These are phyloP conservation scores for Pseudogymnoascus sp. DNA, from an alignment of 2,329 filamentous ascomycete genomes.

Conservation along the genomic window DNA sequence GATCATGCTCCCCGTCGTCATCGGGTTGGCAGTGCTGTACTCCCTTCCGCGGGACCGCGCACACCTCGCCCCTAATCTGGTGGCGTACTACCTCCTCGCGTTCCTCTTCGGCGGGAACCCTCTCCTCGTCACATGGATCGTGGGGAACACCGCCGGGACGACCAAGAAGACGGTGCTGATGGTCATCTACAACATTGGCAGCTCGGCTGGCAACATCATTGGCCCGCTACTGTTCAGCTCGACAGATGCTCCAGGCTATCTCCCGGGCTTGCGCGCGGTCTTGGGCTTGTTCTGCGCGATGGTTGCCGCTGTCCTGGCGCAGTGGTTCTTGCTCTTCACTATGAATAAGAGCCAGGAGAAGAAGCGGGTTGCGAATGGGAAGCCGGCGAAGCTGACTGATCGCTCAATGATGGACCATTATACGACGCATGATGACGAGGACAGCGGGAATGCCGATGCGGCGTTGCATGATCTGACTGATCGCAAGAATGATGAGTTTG, in stretches of 20 bases:
- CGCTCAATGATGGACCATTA: slow-evolving; percentile 50
- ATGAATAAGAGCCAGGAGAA: slow-evolving; percentile 49
- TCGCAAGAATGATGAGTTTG: slow-evolving; percentile 59
- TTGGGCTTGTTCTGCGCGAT: slow-evolving; percentile 46
- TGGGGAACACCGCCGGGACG: slow-evolving; percentile 58
- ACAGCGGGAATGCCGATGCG: slow-evolving; percentile 34
- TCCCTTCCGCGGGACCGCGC: slow-evolving; percentile 38
- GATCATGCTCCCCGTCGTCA: slow-evolving; percentile 51
- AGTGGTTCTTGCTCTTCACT: slow-evolving; percentile 44
- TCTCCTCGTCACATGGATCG: slow-evolving; percentile 58
- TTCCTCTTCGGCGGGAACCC: slow-evolving; percentile 60
- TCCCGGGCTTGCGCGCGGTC: slow-evolving; percentile 46
- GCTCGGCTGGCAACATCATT: slow-evolving; percentile 56
- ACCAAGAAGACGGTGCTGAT: slow-evolving; percentile 59
- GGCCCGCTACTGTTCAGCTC: slow-evolving; percentile 54
- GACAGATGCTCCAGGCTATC: slow-evolving; percentile 49
- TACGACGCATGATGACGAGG: slow-evolving; percentile 26
- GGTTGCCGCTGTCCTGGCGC: slow-evolving; percentile 42
- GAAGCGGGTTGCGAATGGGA: slow-evolving; percentile 49
- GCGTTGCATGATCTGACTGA: slow-evolving; percentile 55
- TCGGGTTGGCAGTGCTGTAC: slow-evolving; percentile 50
- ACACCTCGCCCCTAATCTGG: slow-evolving; percentile 41
- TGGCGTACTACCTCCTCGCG: slow-evolving; percentile 55
- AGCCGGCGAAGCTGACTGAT: slow-evolving; percentile 50
- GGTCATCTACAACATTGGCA: slow-evolving; percentile 54